Evolutionary conservation across 2,329 filamentous ascomycete genomes (phyloP), one percentile per base, ranked within the genome.

Genomic region (Trichophyton equinum): DNA sequence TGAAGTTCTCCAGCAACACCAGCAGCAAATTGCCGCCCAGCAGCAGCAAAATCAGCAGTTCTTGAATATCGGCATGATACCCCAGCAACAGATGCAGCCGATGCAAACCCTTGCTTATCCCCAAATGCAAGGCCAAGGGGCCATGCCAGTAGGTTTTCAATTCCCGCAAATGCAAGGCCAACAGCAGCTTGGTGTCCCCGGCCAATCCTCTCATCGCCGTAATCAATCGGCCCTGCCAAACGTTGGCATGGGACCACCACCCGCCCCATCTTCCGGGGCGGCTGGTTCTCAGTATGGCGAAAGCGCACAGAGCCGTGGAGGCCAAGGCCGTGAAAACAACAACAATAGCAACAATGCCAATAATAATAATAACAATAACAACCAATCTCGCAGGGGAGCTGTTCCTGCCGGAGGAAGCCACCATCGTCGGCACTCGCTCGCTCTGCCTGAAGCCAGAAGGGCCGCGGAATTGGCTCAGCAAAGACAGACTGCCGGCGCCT

Each of bases 191-290:
- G 44, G 44, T 11, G 20, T 47, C 20, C 44, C 83, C 49, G 85
- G 82, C 64, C 90, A 94, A 73, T 86, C 88, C 65, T 86, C 90
- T 75, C 94, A 99, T 82, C 91, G 94, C 75, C 91, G 94, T 79
- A 97, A 97, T 80, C 92, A 96, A 77, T 97, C 94, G 73, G 92
- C 92, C 72, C 82, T 97, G 67, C 91, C 94, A 58, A 94, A 90
- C 69, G 90, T 96, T 82, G 85, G 86, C 64, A 88, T 95, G 84
- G 90, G 89, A 25, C 88, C 91, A 62, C 91, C 91, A 18, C 92
- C 94, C 61, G 94, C 94, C 64, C 95, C 94, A 18, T 95, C 94
- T 25, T 91, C 92, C 40, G 86, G 86, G 65, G 85, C 91, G 59
- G 88, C 92, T 11, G 44, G 49, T 22, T 5, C 22, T 6, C 22